Base-by-base conservation (phyloP, 495 filamentous ascomycete species). In the Podospora australis region DNA sequence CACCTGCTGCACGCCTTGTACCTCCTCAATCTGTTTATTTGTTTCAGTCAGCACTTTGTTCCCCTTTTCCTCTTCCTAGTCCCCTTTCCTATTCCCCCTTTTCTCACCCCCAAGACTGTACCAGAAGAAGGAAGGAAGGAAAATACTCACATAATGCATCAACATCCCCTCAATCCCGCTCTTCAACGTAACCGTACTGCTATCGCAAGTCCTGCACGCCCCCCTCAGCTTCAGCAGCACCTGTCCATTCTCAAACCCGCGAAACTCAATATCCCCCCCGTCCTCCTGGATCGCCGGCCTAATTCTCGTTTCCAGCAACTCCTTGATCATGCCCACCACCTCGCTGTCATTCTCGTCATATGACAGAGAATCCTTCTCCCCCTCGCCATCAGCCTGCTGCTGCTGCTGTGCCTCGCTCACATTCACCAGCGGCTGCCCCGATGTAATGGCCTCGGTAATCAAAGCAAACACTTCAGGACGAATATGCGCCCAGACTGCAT, bases 111-210 rank as follows among this genome's bases (percentile, higher is more conserved):
- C 4, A 9, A 9, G 41, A 13, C 11, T 6, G 11, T 10, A 42
- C 34, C 35, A 22, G 16, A 24, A 41, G 50, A 32, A 11, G 16
- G n/a, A n/a, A n/a, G 19, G 35, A 43, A 11, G 22, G 40, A 28
- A 8, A 26, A 43, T 38, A 72, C 69, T 67, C 48, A 78, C 73
- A 64, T 74, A 76, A 60, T 76, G 70, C 90, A 95, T 95, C 59
- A 96, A 67, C 90, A 96, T 96, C 36, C 84, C 86, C 72, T 98
- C 94, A 62, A 98, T 98, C 8, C 92, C 92, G 64, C 92, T 96
- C 72, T 88, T 90, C 55, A 98, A 65, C 21, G 92, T 97, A 21
- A 96, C 88, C 0, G 91, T 96, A 64, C 90, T 96, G 30, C 86
- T 91, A 58, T 97, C 92, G 65, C 92, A 97, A 19, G 91, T 96